phyloP scores from a whole-genome alignment of 352 stramenopile genomes.

The Pythium grandisporangium region DNA sequence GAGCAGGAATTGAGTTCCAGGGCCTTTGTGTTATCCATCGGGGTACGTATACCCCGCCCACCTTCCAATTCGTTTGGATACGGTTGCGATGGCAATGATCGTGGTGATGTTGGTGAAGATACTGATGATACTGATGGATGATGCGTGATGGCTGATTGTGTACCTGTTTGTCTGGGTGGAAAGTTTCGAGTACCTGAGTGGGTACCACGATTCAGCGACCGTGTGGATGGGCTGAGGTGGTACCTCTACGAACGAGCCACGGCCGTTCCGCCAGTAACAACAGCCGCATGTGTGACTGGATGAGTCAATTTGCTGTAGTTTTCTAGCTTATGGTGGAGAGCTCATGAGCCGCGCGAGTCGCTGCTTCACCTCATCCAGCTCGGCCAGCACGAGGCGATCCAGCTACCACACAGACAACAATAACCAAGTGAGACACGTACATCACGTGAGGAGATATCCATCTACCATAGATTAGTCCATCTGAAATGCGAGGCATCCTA shows the following conservation, averaged over 20 bases:
- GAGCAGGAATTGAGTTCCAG: slow-evolving; percentile 18
- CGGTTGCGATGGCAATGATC: too few relatives aligned
- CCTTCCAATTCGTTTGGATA: too few relatives aligned
- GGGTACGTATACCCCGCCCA: too few relatives aligned
- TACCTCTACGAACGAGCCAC: slow-evolving; percentile 49
- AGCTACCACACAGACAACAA: slow-evolving; percentile 17
- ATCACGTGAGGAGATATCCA: too few relatives aligned
- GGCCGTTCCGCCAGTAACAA: too few relatives aligned
- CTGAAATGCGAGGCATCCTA: slow-evolving; percentile 8
- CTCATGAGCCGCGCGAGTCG: slow-evolving; percentile 38
- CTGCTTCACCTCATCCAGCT: slow-evolving; percentile 60
- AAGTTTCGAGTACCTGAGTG: slow-evolving; percentile 74
- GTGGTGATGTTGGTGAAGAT: too few relatives aligned
- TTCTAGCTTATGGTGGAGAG: slow-evolving; percentile 1
- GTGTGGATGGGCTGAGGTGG: slow-evolving; percentile 46
- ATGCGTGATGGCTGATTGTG: too few relatives aligned
- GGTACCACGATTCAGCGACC: slow-evolving; percentile 42
- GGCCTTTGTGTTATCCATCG: slow-evolving; percentile 66
- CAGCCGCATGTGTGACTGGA: too few relatives aligned
- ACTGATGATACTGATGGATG: too few relatives aligned
- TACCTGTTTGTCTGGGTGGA: slow-evolving; percentile 3
- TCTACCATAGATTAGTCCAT: background rate
- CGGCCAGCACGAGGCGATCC: slow-evolving; percentile 43
- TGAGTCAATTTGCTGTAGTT: background rate
- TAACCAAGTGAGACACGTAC: background rate